Percentiles rank a stretch among this genome's conserved stretches.
phyloP scores from a whole-genome alignment of 2,329 filamentous ascomycete species.

The Sclerotinia nivalis region DNA sequence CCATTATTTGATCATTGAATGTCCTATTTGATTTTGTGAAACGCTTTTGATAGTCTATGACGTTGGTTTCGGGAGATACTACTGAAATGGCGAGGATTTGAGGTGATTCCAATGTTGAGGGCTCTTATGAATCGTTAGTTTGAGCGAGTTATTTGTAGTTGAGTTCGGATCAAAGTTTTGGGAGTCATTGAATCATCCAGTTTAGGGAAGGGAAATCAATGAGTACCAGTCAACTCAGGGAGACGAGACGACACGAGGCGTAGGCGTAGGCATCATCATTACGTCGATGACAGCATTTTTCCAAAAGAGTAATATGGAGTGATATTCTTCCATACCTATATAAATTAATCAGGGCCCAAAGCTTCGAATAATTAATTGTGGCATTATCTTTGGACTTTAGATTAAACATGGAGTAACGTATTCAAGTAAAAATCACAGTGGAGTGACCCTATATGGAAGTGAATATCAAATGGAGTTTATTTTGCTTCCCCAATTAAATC shows the following conservation, averaged over 20 bases:
- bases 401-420: neutral
- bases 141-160: neutral
- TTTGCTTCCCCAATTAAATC: neutral
- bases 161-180: neutral
- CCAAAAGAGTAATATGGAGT: too few relatives aligned
- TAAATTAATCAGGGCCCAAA: too few relatives aligned
- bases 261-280: neutral
- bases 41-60: neutral
- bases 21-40: neutral
- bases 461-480: neutral
- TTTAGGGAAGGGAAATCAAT: neutral
- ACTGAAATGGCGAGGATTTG: too few relatives aligned
- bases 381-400: neutral
- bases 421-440: neutral
- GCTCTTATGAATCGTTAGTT: neutral
- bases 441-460: neutral
- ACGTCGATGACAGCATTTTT: too few relatives aligned
- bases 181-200: too few relatives aligned
- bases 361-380: too few relatives aligned
- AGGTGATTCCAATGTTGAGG: too few relatives aligned
- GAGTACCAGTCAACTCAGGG: too few relatives aligned
- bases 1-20: neutral
- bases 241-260: neutral
- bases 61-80: too few relatives aligned
- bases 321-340: too few relatives aligned